phyloP scores from a whole-genome alignment of 306 rosid species.

The Biancaea sappan region DNA sequence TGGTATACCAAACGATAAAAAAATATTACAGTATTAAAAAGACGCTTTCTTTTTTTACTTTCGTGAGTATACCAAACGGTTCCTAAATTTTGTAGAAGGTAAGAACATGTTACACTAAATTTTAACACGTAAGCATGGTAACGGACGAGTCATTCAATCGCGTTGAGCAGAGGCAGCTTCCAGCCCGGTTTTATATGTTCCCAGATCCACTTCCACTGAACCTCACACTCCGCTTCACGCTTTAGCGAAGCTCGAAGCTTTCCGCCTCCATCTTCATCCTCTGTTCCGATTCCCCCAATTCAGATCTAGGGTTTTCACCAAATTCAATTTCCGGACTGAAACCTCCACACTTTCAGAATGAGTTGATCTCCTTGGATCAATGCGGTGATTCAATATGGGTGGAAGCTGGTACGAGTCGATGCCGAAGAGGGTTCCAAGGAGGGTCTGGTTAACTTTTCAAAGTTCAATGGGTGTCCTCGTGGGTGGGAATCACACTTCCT shows the following conservation, averaged over 20 bases:
- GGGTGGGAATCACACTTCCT: slow-evolving; percentile 77
- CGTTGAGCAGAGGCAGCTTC: not conserved
- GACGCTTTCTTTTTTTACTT: no score
- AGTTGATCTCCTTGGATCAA: slow-evolving; percentile 7
- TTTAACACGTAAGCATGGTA: not conserved
- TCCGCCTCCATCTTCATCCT: not conserved
- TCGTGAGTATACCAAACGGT: no score
- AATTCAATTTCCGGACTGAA: not conserved
- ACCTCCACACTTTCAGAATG: slow-evolving; percentile 6
- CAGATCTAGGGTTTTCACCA: not conserved
- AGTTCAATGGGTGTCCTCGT: slow-evolving; percentile 65
- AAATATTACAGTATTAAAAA: no score
- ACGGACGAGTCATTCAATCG: not conserved
- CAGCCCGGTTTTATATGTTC: not conserved
- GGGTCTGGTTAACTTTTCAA: slow-evolving; percentile 64
- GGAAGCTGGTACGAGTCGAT: slow-evolving; percentile 46
- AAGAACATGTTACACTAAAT: no score
- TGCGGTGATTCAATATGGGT: slow-evolving; percentile 39
- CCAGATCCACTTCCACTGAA: not conserved
- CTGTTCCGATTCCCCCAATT: not conserved
- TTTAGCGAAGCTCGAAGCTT: not conserved
- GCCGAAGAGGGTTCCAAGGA: slow-evolving; percentile 46
- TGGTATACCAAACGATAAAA: no score
- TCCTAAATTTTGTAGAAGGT: no score
- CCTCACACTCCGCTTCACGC: not conserved